Evolutionary conservation across 2,329 filamentous ascomycete species (phyloP), one percentile per base, ranked within the genome.

Genomic region (Arthrobotrys conoides): DNA sequence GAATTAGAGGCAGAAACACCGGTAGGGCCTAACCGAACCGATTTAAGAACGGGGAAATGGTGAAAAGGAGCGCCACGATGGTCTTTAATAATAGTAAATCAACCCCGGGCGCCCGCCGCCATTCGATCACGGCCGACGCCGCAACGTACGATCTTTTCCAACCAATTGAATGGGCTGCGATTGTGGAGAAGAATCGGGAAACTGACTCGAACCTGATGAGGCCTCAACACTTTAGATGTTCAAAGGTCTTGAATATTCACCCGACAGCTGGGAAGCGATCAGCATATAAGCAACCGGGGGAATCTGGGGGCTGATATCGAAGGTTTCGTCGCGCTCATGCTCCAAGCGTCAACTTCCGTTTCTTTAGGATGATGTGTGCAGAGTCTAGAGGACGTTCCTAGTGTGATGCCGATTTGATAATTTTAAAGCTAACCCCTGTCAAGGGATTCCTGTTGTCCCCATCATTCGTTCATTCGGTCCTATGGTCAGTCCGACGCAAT

Each of bases 1-100:
- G 57, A 44, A 57, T 55, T 30, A 63, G 73, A 77, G 59, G 66
- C 41, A 76, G 51, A 76, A 63, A 77, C 73, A 61, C 73, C 67
- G 67, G 67, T 77, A 67, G 73, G 51, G 46, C 73, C 61, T 77
- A 77, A 66, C 73, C 73, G 73, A 77, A 71, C 67, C 73, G 73
- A 77, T 71, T 68, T 48, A 77, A 67, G 66, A 71, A 77, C 67
- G 61, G 61, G 73, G 68, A 68, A 66, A 63, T 38, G 67, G 67
- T 68, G 22, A 68, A 57, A 71, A 77, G 63, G 30, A 77, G 73
- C 73, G 73, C 73, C 73, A 77, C 73, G 73, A 77, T 71, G 64
- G 59, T 65, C 67, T 38, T 66, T 55, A 75, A 55, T 69, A 75
- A 75, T 75, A 64, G 64, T 51, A 68, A 69, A 72, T 30, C 36